These are phyloP conservation scores for Tirmania nivea DNA, from an alignment of 495 filamentous ascomycete species.

Conservation along the genomic window DNA sequence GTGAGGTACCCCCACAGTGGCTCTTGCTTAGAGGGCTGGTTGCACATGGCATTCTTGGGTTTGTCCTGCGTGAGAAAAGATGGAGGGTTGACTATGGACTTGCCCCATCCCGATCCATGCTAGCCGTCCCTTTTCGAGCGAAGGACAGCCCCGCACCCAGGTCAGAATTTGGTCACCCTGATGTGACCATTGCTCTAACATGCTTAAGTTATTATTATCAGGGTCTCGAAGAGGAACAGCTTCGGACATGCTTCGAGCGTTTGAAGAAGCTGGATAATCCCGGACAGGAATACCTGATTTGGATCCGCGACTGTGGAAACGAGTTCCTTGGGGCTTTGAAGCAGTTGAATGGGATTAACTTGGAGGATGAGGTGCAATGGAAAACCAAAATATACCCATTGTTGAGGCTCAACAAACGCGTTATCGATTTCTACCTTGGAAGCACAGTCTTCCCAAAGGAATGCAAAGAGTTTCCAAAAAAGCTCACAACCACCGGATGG, in stretches of 20 bases:
- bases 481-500: slow-evolving; percentile 49
- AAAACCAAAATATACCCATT: slow-evolving; percentile 28
- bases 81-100: slow-evolving; percentile 50
- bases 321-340: slow-evolving; percentile 17
- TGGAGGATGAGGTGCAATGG: slow-evolving; percentile 28
- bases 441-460: slow-evolving; percentile 43
- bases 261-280: slow-evolving; percentile 36
- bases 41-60: slow-evolving; percentile 32
- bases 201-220: slow-evolving; percentile 47
- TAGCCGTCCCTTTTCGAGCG: slow-evolving; percentile 51
- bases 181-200: slow-evolving; percentile 45
- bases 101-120: slow-evolving; percentile 24
- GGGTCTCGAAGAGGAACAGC: slow-evolving; percentile 33
- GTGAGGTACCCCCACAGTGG: slow-evolving; percentile 3
- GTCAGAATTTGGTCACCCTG: slow-evolving; percentile 55
- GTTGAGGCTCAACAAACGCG: slow-evolving; percentile 29
- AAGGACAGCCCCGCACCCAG: slow-evolving; percentile 42
- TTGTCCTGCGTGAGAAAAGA: slow-evolving; percentile 35
- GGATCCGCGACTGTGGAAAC: slow-evolving; percentile 22
- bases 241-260: slow-evolving; percentile 28
- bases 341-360: slow-evolving; percentile 35
- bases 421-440: slow-evolving; percentile 42
- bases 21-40: slow-evolving; percentile 33
- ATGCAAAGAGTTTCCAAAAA: slow-evolving; percentile 39
- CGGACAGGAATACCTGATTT: slow-evolving; percentile 30